Evolutionary conservation across 352 stramenopile genomes (phyloP).

Genomic region (Phytophthora kernoviae): DNA sequence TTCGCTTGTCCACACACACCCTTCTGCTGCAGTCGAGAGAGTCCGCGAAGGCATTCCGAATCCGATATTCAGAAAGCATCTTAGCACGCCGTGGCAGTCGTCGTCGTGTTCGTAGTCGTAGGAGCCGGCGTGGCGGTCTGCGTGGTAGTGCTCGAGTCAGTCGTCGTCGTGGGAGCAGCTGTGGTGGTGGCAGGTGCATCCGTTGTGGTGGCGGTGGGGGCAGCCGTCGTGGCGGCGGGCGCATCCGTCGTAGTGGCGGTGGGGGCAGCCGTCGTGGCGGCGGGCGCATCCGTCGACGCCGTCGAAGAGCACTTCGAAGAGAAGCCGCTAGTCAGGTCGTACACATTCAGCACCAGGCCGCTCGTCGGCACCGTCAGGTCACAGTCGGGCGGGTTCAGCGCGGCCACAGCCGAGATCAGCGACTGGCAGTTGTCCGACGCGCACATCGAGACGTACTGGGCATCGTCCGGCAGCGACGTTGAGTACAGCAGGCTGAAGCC

Average conservation of each 20-base stretch:
- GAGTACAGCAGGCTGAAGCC: slow-evolving; percentile 31
- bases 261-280: too few relatives aligned
- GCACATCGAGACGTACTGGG: slow-evolving; percentile 31
- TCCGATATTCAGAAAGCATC: slow-evolving; percentile 13
- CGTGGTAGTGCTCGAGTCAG: not conserved
- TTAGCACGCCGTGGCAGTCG: slow-evolving; percentile 22
- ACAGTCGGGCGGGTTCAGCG: slow-evolving; percentile 26
- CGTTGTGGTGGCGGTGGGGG: not conserved
- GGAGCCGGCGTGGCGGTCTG: not conserved
- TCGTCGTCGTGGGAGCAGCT: not conserved
- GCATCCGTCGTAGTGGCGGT: too few relatives aligned
- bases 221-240: not conserved
- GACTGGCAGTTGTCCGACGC: slow-evolving; percentile 18
- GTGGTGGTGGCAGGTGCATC: not conserved
- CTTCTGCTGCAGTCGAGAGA: not conserved
- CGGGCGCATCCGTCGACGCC: slow-evolving; percentile 9
- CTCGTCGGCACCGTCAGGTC: slow-evolving; percentile 24
- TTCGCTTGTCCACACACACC: slow-evolving; percentile 4
- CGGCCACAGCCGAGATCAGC: slow-evolving; percentile 12
- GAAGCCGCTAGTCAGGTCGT: slow-evolving; percentile 19
- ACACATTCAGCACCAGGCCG: slow-evolving; percentile 25
- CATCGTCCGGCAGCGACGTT: slow-evolving; percentile 22
- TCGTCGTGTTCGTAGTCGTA: slow-evolving; percentile 20
- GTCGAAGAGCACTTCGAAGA: slow-evolving; percentile 12
- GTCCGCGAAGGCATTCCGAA: not conserved